Evolutionary conservation across 1,284 basidiomycete genomes (phyloP), one percentile per base, ranked within the genome.

Genomic region (Sanghuangporus sanghuang): DNA sequence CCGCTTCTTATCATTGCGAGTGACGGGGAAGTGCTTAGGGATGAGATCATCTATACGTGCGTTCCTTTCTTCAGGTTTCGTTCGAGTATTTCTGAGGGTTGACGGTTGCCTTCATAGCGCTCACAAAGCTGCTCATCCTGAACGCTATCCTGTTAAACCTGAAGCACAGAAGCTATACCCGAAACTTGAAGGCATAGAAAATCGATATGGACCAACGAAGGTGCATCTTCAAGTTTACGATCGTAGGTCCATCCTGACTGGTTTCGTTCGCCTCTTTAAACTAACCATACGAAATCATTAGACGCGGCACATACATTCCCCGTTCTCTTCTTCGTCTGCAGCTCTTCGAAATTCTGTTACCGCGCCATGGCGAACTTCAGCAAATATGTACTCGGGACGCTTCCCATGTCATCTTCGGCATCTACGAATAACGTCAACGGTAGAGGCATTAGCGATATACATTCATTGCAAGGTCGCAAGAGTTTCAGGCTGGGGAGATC

Each of bases 201-300:
- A 76, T 23, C 78, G 80, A 9, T 80, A 81, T 69, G 79, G 77
- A 40, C 86, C 93, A 0, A 97, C 96, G 0, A 84, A 91, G 64
- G 94, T 98, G 14, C 96, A 99, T 75, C 78, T 99, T 11, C 96
- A 99, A 73, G 81, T 92, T 6, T 91, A 90, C 68, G 90, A 92
- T 70, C 89, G 89, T 87, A 69, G 71, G 39, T 36, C 49, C 36
- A 35, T 18, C 46, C 21, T 59, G 21, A 54, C 39, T 6, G 38
- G 1, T 32, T 39, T 35, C 35, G 32, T 32, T 32, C 3, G 16
- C 16, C 1, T 46, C 6, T 46, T 16, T 11, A 12, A 48, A 21
- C 1, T 35, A 12, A 21, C 23, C 32, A 39, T 40, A 11, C 44
- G 44, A 16, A 7, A 14, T 23, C 59, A 27, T 59, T 63, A 90